Evolutionary conservation across 2,329 filamentous ascomycete genomes (phyloP).

Genomic region (Aspergillus pseudoviridinutans): DNA sequence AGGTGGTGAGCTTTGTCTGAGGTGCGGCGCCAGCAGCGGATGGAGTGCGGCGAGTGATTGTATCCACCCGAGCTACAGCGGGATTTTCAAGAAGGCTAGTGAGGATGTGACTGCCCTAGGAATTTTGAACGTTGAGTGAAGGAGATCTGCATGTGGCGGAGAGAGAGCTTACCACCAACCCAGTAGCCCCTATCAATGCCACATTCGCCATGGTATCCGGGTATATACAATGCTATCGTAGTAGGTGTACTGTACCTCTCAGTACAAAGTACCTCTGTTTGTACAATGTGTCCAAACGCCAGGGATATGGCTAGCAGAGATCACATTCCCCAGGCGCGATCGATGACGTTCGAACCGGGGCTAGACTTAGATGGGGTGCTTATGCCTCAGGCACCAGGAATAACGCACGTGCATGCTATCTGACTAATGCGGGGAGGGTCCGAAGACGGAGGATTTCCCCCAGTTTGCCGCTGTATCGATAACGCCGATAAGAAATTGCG

Average conservation of each 20-base stretch:
- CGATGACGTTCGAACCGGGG: conserved; percentile 4
- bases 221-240: neutral
- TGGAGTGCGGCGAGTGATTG: conserved; percentile 44
- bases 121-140: neutral
- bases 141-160: neutral
- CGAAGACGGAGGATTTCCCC: conserved; percentile 16
- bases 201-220: conserved; percentile 39
- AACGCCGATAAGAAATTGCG: conserved; percentile 36
- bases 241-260: neutral
- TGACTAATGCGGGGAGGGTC: conserved; percentile 17
- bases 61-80: conserved; percentile 39
- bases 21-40: conserved; percentile 43
- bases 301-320: neutral
- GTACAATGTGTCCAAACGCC: neutral
- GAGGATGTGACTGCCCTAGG: conserved; percentile 71
- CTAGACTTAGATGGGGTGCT: conserved; percentile 3
- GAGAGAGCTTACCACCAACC: conserved; percentile 43
- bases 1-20: conserved; percentile 60
- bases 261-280: neutral
- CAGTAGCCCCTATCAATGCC: conserved; percentile 46
- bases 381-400: conserved; percentile 2
- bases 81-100: conserved; percentile 42
- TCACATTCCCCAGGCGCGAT: neutral
- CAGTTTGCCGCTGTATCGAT: conserved; percentile 17
- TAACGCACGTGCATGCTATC: neutral